phyloP scores from a whole-genome alignment of 352 stramenopile genomes.

The Phytophthora meadii region DNA sequence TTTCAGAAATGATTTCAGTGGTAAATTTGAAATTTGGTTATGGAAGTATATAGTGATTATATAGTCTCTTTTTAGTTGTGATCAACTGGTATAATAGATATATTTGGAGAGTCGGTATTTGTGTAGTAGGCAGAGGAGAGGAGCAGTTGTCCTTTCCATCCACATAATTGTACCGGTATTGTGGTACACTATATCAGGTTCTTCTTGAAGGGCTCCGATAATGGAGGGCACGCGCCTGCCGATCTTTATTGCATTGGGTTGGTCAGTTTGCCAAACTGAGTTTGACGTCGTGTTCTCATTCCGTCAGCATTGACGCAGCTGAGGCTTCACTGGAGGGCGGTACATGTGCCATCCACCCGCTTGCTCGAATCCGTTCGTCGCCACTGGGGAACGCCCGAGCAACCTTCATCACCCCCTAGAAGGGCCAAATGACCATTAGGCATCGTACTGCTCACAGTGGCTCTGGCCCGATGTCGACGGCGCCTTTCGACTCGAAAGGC shows the following conservation, averaged over 20 bases:
- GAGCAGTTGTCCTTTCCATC: slow-evolving; percentile 6
- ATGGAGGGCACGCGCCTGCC: slow-evolving; percentile 1
- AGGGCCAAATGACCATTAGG: not conserved
- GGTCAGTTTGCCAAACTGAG: too few species aligned
- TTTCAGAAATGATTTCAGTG: not conserved
- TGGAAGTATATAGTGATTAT: not conserved
- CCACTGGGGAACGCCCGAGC: slow-evolving; percentile 1
- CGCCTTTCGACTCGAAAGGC: not conserved
- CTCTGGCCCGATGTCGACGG: not conserved
- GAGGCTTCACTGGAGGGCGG: not conserved
- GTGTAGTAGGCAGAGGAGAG: not conserved
- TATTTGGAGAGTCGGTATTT: too few species aligned
- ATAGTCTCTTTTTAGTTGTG: not conserved
- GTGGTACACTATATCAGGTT: slow-evolving; percentile 18
- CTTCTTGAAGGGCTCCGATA: slow-evolving; percentile 16
- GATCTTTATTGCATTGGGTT: not conserved
- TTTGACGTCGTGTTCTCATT: not conserved
- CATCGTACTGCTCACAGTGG: not conserved
- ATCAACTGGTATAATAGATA: too few species aligned
- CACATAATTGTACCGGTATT: slow-evolving; percentile 2
- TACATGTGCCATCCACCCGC: not conserved
- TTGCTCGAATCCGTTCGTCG: not conserved
- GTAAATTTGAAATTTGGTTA: not conserved
- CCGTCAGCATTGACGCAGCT: slow-evolving; percentile 8
- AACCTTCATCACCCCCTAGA: not conserved